Evolutionary conservation across 768 basidiomycete species (phyloP), one percentile per base, ranked within the genome.

Genomic region (Leccinellum rugosiceps): DNA sequence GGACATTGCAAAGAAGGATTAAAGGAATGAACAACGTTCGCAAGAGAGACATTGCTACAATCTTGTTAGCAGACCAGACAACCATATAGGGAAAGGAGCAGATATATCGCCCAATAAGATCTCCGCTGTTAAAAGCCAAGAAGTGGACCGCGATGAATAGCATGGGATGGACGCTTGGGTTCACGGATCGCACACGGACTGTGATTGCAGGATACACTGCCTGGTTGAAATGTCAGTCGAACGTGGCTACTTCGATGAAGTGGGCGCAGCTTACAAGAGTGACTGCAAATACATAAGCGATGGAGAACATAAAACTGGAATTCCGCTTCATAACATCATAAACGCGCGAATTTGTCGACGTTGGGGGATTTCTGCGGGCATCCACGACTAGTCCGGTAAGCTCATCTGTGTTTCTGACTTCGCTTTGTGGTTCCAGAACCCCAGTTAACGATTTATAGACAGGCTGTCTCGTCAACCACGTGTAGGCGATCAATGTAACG

Each of bases 151-250:
- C 81, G 58, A 75, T 86, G 76, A 97, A 97, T 25, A 96, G 77
- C 19, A 94, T 76, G 0, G 93, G 91, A 63, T 94, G 90, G 43
- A 80, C 83, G n/a, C 71, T 68, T 4, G 82, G 79, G 59, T 86
- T 86, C 17, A 83, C 83, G 4, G 94, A 83, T 31, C 73, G 71
- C 52, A 96, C 83, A 1, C 87, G 88, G 3, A 86, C 82, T 3
- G 94, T 94, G 60, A 94, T 87, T 1, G 94, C 83, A 6, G 94
- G 94, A 72, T 83, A 96, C 43, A 95, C 87, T 30, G 93, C 82
- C 94, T 96, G 47, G 31, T 56, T 47, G 21, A 58, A 51, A 49
- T n/a, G 43, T 61, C 50, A 63, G 41, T 54, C 50, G 57, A 15
- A 53, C 41, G 41, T 41, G 3, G 53, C 35, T 11, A 53, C 15